Percentiles rank a stretch among this genome's conserved stretches.
These are phyloP conservation scores for Plasmodium coatneyi DNA, from an alignment of 169 alveolate species.

Conservation along the genomic window DNA sequence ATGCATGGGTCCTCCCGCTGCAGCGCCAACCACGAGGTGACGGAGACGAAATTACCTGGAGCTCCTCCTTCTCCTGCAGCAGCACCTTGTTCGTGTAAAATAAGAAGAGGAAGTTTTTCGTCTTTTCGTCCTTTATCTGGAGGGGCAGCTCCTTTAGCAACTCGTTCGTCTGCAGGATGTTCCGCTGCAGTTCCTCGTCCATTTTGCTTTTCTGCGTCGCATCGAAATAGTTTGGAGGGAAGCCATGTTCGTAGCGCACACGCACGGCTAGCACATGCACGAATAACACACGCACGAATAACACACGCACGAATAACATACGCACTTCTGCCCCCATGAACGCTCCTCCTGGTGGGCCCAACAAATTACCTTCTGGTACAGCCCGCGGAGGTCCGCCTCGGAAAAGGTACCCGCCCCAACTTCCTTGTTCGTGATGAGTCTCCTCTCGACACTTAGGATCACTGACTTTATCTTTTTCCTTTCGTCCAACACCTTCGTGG, in stretches of 20 bases:
- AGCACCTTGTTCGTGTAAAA: slow-evolving; percentile 45
- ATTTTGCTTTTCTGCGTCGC: slow-evolving; percentile 5
- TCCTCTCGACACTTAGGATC: slow-evolving; percentile 23
- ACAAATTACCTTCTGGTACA: slow-evolving; percentile 19
- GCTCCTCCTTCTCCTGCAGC: slow-evolving; percentile 51
- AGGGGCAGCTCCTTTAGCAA: slow-evolving; percentile 20
- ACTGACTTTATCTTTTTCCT: slow-evolving; percentile 27
- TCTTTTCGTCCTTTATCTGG: slow-evolving; percentile 39
- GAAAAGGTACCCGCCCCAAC: not conserved
- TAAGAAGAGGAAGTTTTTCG: slow-evolving; percentile 20
- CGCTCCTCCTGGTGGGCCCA: not conserved
- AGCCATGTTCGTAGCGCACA: not conserved
- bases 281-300: not conserved
- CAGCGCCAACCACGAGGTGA: not conserved
- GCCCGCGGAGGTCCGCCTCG: not conserved
- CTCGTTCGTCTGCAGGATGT: slow-evolving; percentile 28
- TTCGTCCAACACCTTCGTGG: slow-evolving; percentile 25
- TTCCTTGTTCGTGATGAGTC: slow-evolving; percentile 26
- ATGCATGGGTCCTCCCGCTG: not conserved
- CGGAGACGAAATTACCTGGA: slow-evolving; percentile 1
- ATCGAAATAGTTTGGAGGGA: not conserved
- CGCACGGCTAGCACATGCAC: not conserved
- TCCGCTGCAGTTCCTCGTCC: slow-evolving; percentile 6
- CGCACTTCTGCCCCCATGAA: too few species aligned
- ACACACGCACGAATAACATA: not conserved